Base-by-base conservation (phyloP, 768 basidiomycete genomes). In the Cyathus striatus region DNA sequence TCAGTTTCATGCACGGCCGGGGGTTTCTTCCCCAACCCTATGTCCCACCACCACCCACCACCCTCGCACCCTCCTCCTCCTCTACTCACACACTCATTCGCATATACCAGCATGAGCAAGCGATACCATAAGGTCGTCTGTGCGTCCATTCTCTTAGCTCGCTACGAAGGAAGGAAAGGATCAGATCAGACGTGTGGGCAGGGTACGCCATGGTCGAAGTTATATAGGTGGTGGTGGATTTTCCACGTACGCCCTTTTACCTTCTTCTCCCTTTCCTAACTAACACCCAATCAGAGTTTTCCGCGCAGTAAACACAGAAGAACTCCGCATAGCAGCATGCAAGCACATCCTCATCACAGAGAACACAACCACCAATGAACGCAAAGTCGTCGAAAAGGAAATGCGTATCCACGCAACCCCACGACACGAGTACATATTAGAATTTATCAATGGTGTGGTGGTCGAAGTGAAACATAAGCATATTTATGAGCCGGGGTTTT, bases 331-430 rank as follows among this genome's bases (percentile, higher is more conserved):
- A 2, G 90, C 90, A 6, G 93, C 93, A 22, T 94, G 92, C 70
- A 97, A 96, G 62, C 65, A 94, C 23, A 75, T 94, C 46, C 55
- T 66, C 13, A 63, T 92, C 39, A 86, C 79, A 0, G 65, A 74
- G 2, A 57, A 79, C 34, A 84, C 84, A 1, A 78, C 81, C 1
- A 74, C 80, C 4, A 73, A 74, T 38, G 79, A 88, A 10, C 76
- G 89, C 41, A 94, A 95, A 58, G 76, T 73, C n/a, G 67, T 94
- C 9, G 83, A 96, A 43, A 95, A 93, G 57, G 96, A 99, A 60
- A 93, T 96, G 68, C 78, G 86, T 23, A 81, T 98, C 2, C 94
- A 98, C 56, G 63, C 81, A 5, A 79, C 78, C 1, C 66, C 96
- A 42, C 88, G 89, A 52, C 86, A 96, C 49, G 43, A 54, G 1